Evolutionary conservation across 179 eudicot genomes (phyloP).

Genomic region (Silene vulgaris): DNA sequence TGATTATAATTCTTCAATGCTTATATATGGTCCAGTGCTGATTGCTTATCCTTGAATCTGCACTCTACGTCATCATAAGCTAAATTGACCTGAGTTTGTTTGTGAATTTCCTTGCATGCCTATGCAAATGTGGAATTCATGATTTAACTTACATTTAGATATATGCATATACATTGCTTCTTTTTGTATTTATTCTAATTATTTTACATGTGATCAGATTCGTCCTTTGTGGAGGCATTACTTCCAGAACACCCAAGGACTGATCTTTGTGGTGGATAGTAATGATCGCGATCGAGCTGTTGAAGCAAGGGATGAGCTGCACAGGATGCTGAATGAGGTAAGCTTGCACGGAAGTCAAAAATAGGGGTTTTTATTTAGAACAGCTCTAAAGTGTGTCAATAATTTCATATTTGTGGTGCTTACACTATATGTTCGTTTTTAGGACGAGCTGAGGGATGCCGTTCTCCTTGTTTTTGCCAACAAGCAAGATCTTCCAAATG

Average conservation of each 20-base stretch:
- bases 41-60: constrained; percentile 24
- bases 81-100: constrained; percentile 16
- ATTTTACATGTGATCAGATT: constrained; percentile 22
- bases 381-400: neutral
- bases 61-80: constrained; percentile 42
- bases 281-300: constrained; percentile 58
- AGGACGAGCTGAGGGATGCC: constrained; percentile 63
- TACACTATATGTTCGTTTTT: neutral
- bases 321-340: constrained; percentile 63
- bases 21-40: constrained; percentile 43
- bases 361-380: neutral
- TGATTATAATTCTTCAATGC: constrained; percentile 15
- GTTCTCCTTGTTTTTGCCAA: constrained; percentile 52
- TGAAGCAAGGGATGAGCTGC: constrained; percentile 64
- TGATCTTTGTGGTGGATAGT: constrained; percentile 71
- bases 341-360: neutral
- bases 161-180: neutral
- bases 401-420: neutral
- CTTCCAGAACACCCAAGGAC: constrained; percentile 53
- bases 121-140: constrained; percentile 23
- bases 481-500: constrained; percentile 63
- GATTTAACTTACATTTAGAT: constrained; percentile 18
- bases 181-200: neutral
- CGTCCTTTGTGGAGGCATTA: constrained; percentile 44
- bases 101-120: constrained; percentile 21